These are phyloP conservation scores for Licmophora abbreviata DNA, from an alignment of 108 stramenopile genomes.

Conservation along the genomic window DNA sequence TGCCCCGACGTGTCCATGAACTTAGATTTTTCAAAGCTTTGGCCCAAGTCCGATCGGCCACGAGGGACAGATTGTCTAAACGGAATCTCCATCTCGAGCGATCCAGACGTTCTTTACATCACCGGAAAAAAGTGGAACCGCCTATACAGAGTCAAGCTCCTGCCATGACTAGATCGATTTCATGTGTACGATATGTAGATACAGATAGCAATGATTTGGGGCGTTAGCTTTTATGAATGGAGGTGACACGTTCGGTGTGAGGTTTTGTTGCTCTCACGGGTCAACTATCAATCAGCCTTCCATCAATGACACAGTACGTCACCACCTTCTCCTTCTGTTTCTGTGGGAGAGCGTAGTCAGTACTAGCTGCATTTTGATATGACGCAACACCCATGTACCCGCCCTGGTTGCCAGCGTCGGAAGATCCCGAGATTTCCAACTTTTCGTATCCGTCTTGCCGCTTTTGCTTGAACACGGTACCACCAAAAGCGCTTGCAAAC, in stretches of 20 bases:
- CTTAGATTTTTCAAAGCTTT: conserved; percentile 56
- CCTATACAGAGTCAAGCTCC: conserved; percentile 3
- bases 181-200: neutral
- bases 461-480: conserved; percentile 1
- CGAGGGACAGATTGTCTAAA: conserved; percentile 68
- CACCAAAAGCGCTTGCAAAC: conserved; percentile 1
- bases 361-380: conserved; percentile 24
- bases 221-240: neutral
- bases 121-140: conserved; percentile 39
- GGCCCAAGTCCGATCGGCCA: conserved; percentile 28
- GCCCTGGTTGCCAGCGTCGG: neutral
- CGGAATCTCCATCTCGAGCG: conserved; percentile 71
- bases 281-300: conserved; percentile 33
- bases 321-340: conserved; percentile 42
- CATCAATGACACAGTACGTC: conserved; percentile 78
- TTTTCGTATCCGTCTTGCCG: neutral
- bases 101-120: conserved; percentile 57
- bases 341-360: conserved; percentile 16
- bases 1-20: neutral
- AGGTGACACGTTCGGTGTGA: neutral
- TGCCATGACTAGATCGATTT: neutral
- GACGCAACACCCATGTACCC: neutral
- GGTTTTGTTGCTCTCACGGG: too few species aligned
- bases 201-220: neutral
- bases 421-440: neutral